Evolutionary conservation across 371 early-diverging fungal species (phyloP), one percentile per base, ranked within the genome.

Genomic region (Rhizopus arrhizus): DNA sequence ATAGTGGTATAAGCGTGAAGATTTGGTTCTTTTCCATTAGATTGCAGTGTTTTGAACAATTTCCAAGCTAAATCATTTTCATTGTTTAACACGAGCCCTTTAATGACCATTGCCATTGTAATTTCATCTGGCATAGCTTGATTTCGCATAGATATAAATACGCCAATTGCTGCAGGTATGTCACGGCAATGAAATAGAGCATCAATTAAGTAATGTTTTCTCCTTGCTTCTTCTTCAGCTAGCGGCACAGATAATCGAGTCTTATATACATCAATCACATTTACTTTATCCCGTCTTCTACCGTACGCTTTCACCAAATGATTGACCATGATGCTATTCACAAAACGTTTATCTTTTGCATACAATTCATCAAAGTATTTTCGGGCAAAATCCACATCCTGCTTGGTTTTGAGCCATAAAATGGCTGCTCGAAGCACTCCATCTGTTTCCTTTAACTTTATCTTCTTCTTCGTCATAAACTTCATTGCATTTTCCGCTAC

Each of bases 131-230:
- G 73, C 40, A 73, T 52, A n/a, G 59, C 63, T 45, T 59, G 51
- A 6, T 61, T 55, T 13, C 72, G 69, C 69, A 78, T 73, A n/a
- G 58, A 36, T n/a, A 59, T 56, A 62, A 71, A 78, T 2, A 71
- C 71, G 15, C 54, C 28, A 15, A 78, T 33, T 2, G 78, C 78
- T 15, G 68, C 73, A 31, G 78, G 72, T 2, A 78, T 66, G 38
- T 78, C 78, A 4, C 72, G 72, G 34, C 80, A 80, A 16, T 72
- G 67, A 60, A 80, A 80, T 22, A 80, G 12, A 4, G 80, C 75
- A 38, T 77, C 55, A 15, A 70, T 38, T 9, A 72, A 56, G 36
- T 67, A 47, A 33, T 74, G 73, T 12, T 75, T 67, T 13, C 73
- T 58, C 31, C 64, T 38, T 34, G 13, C 6, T 34, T 52, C 12